phyloP scores from a whole-genome alignment of 2,329 filamentous ascomycete genomes.

The Talaromyces islandicus region DNA sequence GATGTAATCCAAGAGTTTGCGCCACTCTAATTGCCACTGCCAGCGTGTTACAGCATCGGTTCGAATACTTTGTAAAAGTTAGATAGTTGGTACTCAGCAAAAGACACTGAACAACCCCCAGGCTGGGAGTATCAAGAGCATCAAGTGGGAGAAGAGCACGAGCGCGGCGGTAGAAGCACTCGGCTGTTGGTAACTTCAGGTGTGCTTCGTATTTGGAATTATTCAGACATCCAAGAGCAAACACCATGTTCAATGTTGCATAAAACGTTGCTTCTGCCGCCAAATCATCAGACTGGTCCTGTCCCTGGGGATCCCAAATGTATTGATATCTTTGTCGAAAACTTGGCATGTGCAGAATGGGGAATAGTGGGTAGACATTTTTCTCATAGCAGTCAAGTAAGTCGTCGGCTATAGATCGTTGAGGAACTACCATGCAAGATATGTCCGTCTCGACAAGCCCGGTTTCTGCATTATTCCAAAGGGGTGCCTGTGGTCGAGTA shows the following conservation, averaged over 20 bases:
- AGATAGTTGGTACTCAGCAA: neutral
- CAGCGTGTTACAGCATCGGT: neutral
- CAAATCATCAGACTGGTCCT: neutral
- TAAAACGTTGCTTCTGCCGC: neutral
- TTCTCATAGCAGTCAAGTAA: neutral
- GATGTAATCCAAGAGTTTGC: neutral
- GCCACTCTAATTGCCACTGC: neutral
- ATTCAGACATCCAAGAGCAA: neutral
- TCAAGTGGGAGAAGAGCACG: neutral
- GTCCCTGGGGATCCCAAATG: neutral
- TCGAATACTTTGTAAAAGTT: neutral
- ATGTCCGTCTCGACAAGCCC: neutral
- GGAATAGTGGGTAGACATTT: neutral
- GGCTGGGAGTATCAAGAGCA: neutral
- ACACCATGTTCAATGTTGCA: neutral
- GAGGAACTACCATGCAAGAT: neutral
- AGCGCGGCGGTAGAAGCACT: neutral
- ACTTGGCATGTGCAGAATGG: neutral
- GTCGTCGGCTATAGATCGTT: neutral
- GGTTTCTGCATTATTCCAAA: neutral
- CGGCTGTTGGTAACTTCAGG: neutral
- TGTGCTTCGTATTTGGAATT: neutral
- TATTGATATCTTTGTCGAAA: neutral
- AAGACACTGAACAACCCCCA: neutral
- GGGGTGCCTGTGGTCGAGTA: neutral